Evolutionary conservation across 2,329 filamentous ascomycete species (phyloP).

Genomic region (Arthroderma uncinatum): DNA sequence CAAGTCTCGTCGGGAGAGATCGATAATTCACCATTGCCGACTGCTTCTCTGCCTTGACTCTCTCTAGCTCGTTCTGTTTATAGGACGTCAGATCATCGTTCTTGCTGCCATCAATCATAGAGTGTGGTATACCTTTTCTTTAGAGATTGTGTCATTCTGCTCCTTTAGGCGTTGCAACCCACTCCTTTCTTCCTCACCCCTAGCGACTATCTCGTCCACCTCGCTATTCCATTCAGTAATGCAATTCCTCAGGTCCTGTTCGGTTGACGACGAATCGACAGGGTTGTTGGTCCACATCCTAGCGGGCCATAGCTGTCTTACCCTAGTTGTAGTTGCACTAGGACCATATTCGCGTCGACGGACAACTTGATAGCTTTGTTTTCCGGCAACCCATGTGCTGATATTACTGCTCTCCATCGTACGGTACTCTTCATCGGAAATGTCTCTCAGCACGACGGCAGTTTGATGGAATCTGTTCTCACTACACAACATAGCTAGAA

Average conservation of each 20-base stretch:
- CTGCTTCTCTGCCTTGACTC: constrained; percentile 58
- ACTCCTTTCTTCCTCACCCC: constrained; percentile 23
- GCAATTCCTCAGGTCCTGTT: constrained; percentile 44
- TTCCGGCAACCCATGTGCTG: constrained; percentile 58
- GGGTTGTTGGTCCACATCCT: constrained; percentile 66
- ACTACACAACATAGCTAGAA: constrained; percentile 78
- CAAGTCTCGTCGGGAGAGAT: constrained; percentile 59
- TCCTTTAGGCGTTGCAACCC: constrained; percentile 18
- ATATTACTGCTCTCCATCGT: constrained; percentile 50
- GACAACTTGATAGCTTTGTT: constrained; percentile 51
- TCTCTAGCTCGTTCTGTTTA: constrained; percentile 27
- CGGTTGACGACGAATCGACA: constrained; percentile 50
- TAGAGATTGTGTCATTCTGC: constrained; percentile 18
- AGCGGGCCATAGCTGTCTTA: constrained; percentile 50
- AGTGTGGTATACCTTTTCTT: constrained; percentile 35
- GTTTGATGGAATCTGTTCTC: constrained; percentile 58
- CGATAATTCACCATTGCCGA: constrained; percentile 53
- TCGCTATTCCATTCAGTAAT: constrained; percentile 34
- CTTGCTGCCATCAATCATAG: background rate
- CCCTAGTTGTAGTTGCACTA: constrained; percentile 57
- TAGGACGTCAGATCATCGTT: constrained; percentile 12
- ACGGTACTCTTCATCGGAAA: constrained; percentile 58
- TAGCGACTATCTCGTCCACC: constrained; percentile 26
- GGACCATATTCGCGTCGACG: constrained; percentile 72
- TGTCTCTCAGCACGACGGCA: constrained; percentile 52